Conservation (phyloP, 768 basidiomycete genomes). For the Boletus sensibilis region DNA sequence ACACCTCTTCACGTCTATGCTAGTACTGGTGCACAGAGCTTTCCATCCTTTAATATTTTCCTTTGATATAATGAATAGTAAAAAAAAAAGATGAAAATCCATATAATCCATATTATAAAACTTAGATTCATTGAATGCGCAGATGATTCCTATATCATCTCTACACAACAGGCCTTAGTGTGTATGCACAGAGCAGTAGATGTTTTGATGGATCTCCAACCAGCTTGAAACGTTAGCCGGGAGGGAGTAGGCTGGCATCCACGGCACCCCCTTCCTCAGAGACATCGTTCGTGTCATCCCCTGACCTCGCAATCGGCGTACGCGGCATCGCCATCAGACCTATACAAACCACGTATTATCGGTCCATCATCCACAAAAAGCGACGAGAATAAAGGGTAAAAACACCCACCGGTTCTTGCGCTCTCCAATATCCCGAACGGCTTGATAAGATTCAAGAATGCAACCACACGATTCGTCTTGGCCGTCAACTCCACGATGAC, state of each 20-base stretch:
- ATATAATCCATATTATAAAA: background rate
- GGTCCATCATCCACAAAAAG: background rate
- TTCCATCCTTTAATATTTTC: background rate
- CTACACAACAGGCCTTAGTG: background rate
- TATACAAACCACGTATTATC: slow-evolving; percentile 27
- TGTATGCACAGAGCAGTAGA: background rate
- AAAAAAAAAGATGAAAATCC: too few species aligned
- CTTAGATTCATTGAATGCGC: background rate
- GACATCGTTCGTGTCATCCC: slow-evolving; percentile 57
- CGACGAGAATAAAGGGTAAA: background rate
- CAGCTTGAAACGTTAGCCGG: slow-evolving; percentile 56
- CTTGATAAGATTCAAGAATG: slow-evolving; percentile 86
- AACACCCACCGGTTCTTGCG: slow-evolving; percentile 79
- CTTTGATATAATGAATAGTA: too few species aligned
- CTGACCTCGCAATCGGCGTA: slow-evolving; percentile 71
- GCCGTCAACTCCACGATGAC: slow-evolving; percentile 95
- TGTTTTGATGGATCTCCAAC: background rate
- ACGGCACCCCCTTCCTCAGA: slow-evolving; percentile 57
- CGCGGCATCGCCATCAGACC: slow-evolving; percentile 99
- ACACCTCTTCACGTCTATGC: too few species aligned
- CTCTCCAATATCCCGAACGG: slow-evolving; percentile 96
- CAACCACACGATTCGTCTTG: slow-evolving; percentile 88
- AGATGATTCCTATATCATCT: background rate
- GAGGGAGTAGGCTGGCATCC: slow-evolving; percentile 91
- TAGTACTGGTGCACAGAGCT: too few species aligned